phyloP scores from a whole-genome alignment of 306 rosid species.

The Cercis canadensis region DNA sequence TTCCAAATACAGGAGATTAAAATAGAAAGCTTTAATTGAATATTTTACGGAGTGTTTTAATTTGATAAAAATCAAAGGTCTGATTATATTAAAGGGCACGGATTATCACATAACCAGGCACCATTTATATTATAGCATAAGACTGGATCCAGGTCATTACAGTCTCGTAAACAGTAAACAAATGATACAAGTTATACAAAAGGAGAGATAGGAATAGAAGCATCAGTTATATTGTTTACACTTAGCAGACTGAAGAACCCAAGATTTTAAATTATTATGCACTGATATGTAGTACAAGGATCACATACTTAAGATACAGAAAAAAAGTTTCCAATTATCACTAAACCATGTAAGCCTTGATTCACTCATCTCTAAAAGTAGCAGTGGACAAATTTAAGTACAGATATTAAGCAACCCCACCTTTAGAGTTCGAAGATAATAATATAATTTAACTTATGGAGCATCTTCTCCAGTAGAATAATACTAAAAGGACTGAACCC shows the following conservation, averaged over 20 bases:
- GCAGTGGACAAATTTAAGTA: conserved; percentile 44
- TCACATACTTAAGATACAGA: conserved; percentile 34
- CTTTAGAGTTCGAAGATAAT: conserved; percentile 42
- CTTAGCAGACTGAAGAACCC: conserved; percentile 52
- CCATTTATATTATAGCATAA: conserved; percentile 38
- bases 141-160: conserved; percentile 78
- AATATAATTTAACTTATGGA: conserved; percentile 44
- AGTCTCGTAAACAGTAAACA: conserved; percentile 53
- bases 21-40: too few species aligned
- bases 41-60: conserved; percentile 30
- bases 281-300: conserved; percentile 28
- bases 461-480: conserved; percentile 60
- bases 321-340: conserved; percentile 31
- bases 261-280: conserved; percentile 42
- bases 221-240: conserved; percentile 56
- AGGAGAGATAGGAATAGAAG: conserved; percentile 65
- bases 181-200: conserved; percentile 20
- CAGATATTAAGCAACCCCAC: conserved; percentile 43
- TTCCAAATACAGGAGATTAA: conserved; percentile 42
- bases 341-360: conserved; percentile 51
- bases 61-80: conserved; percentile 23
- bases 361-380: conserved; percentile 54
- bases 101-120: conserved; percentile 50
- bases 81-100: conserved; percentile 43
- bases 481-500: conserved; percentile 34